Conservation (phyloP, 306 rosid species). For the Vigna nakashimae region DNA sequence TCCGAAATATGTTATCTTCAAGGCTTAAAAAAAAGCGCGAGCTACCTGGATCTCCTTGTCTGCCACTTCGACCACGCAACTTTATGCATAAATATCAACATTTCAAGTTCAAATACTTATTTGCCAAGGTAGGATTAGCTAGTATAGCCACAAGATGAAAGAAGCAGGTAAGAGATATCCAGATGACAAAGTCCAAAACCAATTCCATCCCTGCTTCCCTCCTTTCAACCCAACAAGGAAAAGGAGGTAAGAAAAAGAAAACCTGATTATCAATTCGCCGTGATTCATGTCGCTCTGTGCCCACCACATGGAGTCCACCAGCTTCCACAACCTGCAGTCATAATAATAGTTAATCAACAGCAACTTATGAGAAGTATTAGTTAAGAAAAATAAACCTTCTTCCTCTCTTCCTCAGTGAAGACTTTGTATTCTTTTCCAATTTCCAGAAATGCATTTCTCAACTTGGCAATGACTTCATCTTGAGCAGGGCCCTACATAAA, state of each 20-base stretch:
- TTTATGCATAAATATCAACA: constrained; percentile 47
- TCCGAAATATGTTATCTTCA: constrained; percentile 95
- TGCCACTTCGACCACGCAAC: constrained; percentile 97
- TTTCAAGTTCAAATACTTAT: constrained; percentile 34
- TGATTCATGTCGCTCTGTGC: constrained; percentile 96
- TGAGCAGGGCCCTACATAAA: constrained; percentile 85
- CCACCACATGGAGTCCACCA: constrained; percentile 97
- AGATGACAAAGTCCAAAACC: constrained; percentile 3
- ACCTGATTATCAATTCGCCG: constrained; percentile 98
- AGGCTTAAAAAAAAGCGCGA: constrained; percentile 97
- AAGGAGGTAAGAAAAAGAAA: constrained; percentile 36
- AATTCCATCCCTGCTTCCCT: neutral
- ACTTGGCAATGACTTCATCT: constrained; percentile 82
- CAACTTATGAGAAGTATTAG: constrained; percentile 26
- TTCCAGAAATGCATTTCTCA: constrained; percentile 80
- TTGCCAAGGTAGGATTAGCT: constrained; percentile 26
- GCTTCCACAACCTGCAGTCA: constrained; percentile 83
- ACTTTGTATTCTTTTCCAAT: constrained; percentile 84
- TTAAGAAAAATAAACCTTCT: constrained; percentile 62
- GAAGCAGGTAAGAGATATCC: constrained; percentile 19
- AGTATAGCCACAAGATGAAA: constrained; percentile 9
- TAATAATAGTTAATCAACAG: constrained; percentile 34
- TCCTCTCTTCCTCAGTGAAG: constrained; percentile 89
- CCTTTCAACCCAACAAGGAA: constrained; percentile 31
- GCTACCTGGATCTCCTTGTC: constrained; percentile 98